These are phyloP conservation scores for Beauveria caledonica DNA, from an alignment of 2,329 filamentous ascomycete species.

Conservation along the genomic window DNA sequence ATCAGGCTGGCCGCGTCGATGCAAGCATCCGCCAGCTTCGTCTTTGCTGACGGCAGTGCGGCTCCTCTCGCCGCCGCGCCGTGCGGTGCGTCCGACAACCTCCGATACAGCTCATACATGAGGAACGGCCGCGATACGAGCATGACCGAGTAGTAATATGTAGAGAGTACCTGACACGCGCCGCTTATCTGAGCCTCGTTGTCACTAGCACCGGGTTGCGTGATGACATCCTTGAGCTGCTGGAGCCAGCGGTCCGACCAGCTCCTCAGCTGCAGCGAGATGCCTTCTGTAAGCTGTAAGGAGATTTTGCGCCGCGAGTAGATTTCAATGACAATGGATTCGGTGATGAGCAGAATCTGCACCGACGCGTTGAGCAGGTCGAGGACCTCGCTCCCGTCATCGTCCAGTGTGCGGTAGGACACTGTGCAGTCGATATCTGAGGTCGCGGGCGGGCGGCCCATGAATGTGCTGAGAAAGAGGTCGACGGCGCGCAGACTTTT, in stretches of 20 bases:
- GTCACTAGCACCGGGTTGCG: slow-evolving; percentile 15
- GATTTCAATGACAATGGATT: slow-evolving; percentile 42
- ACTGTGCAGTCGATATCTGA: slow-evolving; percentile 49
- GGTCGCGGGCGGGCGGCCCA: slow-evolving; percentile 45
- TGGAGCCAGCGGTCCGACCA: slow-evolving; percentile 44
- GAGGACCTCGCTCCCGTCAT: slow-evolving; percentile 29
- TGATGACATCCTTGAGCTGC: slow-evolving; percentile 32
- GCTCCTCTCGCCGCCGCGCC: slow-evolving; percentile 9
- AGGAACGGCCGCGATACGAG: slow-evolving; percentile 47
- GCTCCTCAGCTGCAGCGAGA: slow-evolving; percentile 42
- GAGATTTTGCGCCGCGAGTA: slow-evolving; percentile 47
- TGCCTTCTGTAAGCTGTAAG: slow-evolving; percentile 43
- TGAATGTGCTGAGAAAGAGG: slow-evolving; percentile 43
- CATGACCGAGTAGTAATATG: slow-evolving; percentile 52
- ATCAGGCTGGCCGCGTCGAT: slow-evolving; percentile 47
- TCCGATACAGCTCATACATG: slow-evolving; percentile 44
- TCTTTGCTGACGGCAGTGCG: slow-evolving; percentile 32
- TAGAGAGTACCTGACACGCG: slow-evolving; percentile 42
- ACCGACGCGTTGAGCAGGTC: slow-evolving; percentile 44
- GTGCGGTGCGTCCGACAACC: slow-evolving; percentile 29
- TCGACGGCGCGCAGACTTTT: slow-evolving; percentile 45
- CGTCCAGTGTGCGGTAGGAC: slow-evolving; percentile 30
- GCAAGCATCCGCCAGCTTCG: slow-evolving; percentile 45
- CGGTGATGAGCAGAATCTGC: slow-evolving; percentile 44
- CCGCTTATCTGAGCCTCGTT: slow-evolving; percentile 30